Base-by-base conservation (phyloP, 257 asterid species). In the Fraxinus quadrangulata region DNA sequence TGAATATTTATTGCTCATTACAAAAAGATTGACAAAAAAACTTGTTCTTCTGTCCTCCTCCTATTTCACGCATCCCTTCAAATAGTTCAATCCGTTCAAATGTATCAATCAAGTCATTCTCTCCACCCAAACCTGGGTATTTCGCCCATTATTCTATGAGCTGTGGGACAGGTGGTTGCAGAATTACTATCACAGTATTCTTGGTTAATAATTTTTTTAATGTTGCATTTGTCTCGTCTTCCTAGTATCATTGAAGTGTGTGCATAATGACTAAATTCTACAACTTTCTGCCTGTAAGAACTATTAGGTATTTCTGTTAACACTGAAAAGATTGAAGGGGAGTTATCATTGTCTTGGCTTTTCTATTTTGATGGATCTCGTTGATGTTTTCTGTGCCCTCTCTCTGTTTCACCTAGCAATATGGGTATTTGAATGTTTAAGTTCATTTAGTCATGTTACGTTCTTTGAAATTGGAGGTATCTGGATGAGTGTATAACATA, bases 381-480 rank as follows among this genome's bases (percentile, higher is more conserved):
- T 12, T 2, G 3, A 19, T 34, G 33, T 5, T 39, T 23, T 56
- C 39, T 14, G 6, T 51, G 34, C 63, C 47, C 23, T 70, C 67
- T 73, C 21, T 67, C 65, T 47, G 9, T 63, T 67, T 78, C 49
- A 79, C 54, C 37, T 74, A 42, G 42, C 70, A 40, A 11, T 39
- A 17, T 69, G 10, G 6, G 63, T 61, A 24, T 45, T 65, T 78
- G 49, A 6, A 72, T 51, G 39, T 76, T 47, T 63, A 56, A 33
- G 67, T 51, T 59, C 5, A 69, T 59, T 67, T 28, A 3, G 24
- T 31, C 67, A 51, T 19, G 51, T n/a, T 56, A 56, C 0, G 37
- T 80, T 70, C 74, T 73, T 24, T n/a, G 79, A 28, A 40, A 12
- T 68, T 45, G n/a, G 69, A 77, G 75, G 39, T 45, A 30, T 71